phyloP scores from a whole-genome alignment of 2,329 filamentous ascomycete genomes.

The Dothideomycetes sp. region DNA sequence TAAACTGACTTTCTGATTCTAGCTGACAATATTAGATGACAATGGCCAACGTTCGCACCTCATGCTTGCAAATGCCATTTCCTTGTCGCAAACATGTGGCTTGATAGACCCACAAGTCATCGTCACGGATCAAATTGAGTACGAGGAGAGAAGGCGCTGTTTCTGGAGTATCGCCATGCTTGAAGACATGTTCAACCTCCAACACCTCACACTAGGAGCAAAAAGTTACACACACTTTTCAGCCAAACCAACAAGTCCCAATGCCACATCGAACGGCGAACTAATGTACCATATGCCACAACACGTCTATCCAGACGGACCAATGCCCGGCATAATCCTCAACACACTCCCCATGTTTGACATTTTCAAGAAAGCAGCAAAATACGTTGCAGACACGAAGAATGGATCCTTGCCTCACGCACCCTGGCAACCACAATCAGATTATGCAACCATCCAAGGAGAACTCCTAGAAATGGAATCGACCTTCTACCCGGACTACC shows the following conservation, averaged over 20 bases:
- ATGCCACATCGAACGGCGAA: constrained; percentile 2
- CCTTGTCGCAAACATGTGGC: constrained; percentile 3
- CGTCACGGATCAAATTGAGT: constrained; percentile 1
- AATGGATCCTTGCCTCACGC: neutral
- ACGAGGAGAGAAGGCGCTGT: constrained; percentile 8
- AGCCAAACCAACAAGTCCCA: constrained; percentile 5
- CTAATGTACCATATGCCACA: neutral
- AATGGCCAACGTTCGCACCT: constrained; percentile 6
- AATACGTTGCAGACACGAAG: constrained; percentile 8
- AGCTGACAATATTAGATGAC: constrained; percentile 3
- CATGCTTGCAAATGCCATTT: constrained; percentile 5
- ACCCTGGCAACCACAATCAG: constrained; percentile 8
- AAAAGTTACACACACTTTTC: constrained; percentile 3
- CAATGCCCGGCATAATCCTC: constrained; percentile 6
- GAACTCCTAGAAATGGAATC: constrained; percentile 8
- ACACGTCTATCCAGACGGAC: constrained; percentile 5
- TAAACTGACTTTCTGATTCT: neutral
- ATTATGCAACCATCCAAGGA: constrained; percentile 3
- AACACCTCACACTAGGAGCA: neutral
- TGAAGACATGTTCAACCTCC: constrained; percentile 9
- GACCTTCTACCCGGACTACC: constrained; percentile 4
- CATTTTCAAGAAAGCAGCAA: constrained; percentile 11
- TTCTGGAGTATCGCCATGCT: constrained; percentile 9
- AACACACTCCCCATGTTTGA: constrained; percentile 10
- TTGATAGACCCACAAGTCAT: constrained; percentile 3